Conservation (phyloP, 768 basidiomycete species). For the Tulasnella sp. region DNA sequence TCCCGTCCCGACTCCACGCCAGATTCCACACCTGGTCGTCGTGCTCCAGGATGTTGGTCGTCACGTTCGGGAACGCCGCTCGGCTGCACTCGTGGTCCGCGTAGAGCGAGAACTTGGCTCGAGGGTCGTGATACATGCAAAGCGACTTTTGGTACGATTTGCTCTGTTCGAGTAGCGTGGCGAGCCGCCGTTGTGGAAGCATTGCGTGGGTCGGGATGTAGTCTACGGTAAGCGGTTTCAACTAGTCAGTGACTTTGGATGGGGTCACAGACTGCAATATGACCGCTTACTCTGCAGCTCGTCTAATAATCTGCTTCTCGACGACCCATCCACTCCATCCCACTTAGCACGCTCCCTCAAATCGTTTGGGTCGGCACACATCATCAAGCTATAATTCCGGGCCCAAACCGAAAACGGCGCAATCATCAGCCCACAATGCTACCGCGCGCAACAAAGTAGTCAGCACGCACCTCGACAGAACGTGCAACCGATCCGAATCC, state of each 20-base stretch:
- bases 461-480: conserved; percentile 64
- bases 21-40: conserved; percentile 92
- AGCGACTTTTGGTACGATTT: conserved; percentile 62
- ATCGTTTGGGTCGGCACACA: conserved; percentile 82
- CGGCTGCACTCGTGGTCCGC: conserved; percentile 76
- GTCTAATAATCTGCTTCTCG: conserved; percentile 62
- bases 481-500: conserved; percentile 72
- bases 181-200: conserved; percentile 84
- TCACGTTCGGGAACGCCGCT: conserved; percentile 71
- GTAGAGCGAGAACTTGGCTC: conserved; percentile 67
- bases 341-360: conserved; percentile 68
- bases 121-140: conserved; percentile 75
- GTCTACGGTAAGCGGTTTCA: conserved; percentile 33
- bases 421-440: no score
- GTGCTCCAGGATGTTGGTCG: conserved; percentile 80
- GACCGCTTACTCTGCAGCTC: conserved; percentile 59
- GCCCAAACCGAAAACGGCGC: no score
- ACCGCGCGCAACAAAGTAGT: background rate
- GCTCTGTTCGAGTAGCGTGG: conserved; percentile 77
- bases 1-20: conserved; percentile 88
- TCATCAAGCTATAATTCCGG: conserved; percentile 90
- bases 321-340: conserved; percentile 79
- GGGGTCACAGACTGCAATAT: background rate
- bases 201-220: conserved; percentile 85
- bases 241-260: background rate